Percentiles rank a stretch among this genome's conserved stretches.
These are phyloP conservation scores for Dysphania ambrosioides DNA, from an alignment of 148 eudicot species.

Conservation along the genomic window DNA sequence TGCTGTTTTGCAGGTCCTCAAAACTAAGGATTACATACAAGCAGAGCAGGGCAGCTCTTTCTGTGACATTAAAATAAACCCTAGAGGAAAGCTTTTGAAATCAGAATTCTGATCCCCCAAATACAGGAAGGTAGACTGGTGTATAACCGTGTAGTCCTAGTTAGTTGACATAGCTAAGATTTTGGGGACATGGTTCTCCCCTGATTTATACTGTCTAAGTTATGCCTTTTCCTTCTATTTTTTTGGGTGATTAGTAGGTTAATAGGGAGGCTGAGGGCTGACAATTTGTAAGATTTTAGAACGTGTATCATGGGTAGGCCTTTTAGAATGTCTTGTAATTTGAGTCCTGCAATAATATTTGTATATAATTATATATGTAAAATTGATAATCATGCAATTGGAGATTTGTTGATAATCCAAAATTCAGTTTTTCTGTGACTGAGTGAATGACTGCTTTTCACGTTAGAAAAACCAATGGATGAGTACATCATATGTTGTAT, in stretches of 20 bases:
- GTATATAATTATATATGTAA: conserved; percentile 27
- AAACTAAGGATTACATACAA: conserved; percentile 84
- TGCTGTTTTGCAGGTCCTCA: conserved; percentile 62
- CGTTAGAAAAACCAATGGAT: too few relatives aligned
- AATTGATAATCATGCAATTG: conserved; percentile 11
- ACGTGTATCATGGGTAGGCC: conserved; percentile 22
- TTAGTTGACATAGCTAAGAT: conserved; percentile 36
- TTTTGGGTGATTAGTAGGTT: conserved; percentile 30
- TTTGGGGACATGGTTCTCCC: conserved; percentile 20
- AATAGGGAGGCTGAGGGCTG: conserved; percentile 15
- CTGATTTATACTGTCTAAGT: conserved; percentile 33
- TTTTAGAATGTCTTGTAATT: conserved; percentile 23
- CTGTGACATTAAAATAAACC: conserved; percentile 60
- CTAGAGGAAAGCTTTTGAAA: conserved; percentile 69
- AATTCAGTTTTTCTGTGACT: not conserved
- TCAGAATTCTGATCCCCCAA: conserved; percentile 49
- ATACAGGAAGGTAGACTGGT: conserved; percentile 22
- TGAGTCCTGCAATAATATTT: conserved; percentile 22
- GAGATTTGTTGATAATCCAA: conserved; percentile 1
- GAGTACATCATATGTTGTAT: too few relatives aligned
- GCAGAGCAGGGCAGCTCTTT: conserved; percentile 60
- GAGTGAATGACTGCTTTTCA: not conserved
- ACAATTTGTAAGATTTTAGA: conserved; percentile 11
- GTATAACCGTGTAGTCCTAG: conserved; percentile 28
- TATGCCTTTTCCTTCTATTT: conserved; percentile 17